A percentile compares a stretch with the other conserved stretches of the same genome.
Conservation (phyloP, 2,329 filamentous ascomycete genomes). For the Calonectria fujianensis region DNA sequence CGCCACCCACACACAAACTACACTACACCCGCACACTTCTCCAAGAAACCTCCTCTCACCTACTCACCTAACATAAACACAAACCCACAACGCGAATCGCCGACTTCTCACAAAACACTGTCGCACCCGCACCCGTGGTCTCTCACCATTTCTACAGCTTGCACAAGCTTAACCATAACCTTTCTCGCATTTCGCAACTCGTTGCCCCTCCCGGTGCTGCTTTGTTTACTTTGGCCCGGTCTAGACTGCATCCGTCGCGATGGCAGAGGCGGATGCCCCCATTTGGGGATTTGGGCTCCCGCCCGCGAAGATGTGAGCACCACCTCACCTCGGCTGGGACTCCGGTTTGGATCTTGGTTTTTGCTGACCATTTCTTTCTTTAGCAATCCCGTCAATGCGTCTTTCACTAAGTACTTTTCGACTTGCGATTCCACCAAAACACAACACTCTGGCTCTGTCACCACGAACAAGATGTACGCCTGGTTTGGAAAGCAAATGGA, state of each 20-base stretch:
- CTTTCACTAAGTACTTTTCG: slow-evolving; percentile 56
- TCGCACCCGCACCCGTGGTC: slow-evolving; percentile 31
- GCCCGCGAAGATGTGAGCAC: slow-evolving; percentile 49
- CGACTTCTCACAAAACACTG: slow-evolving; percentile 39
- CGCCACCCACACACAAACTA: neutral
- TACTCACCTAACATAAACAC: slow-evolving; percentile 35
- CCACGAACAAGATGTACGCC: slow-evolving; percentile 46
- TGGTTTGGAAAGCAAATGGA: slow-evolving; percentile 20
- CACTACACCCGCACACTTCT: neutral
- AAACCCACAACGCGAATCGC: slow-evolving; percentile 38
- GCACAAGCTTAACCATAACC: slow-evolving; percentile 34
- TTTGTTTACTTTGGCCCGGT: slow-evolving; percentile 56
- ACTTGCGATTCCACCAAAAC: slow-evolving; percentile 34
- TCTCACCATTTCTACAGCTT: slow-evolving; percentile 38
- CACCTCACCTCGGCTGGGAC: too few relatives aligned
- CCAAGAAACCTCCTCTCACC: slow-evolving; percentile 29
- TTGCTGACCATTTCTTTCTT: slow-evolving; percentile 44
- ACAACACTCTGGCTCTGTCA: slow-evolving; percentile 19
- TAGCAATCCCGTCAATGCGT: slow-evolving; percentile 50
- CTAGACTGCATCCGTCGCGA: slow-evolving; percentile 52
- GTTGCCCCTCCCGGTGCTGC: slow-evolving; percentile 45
- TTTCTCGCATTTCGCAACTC: neutral
- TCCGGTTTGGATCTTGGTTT: neutral
- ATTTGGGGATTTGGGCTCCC: slow-evolving; percentile 50
- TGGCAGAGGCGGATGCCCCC: slow-evolving; percentile 49